phyloP scores from a whole-genome alignment of 2,329 filamentous ascomycete genomes.

The Trichoderma breve region DNA sequence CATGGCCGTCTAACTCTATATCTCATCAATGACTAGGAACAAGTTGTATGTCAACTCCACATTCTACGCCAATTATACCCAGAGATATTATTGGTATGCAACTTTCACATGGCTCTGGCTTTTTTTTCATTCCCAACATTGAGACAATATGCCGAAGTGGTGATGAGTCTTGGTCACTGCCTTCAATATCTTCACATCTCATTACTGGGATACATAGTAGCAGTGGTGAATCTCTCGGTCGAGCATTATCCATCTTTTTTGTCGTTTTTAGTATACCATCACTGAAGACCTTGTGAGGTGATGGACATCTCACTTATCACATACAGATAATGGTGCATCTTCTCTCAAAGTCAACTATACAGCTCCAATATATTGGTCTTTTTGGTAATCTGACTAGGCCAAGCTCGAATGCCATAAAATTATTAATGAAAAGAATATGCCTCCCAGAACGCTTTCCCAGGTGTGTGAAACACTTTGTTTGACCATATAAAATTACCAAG shows the following conservation, averaged over 20 bases:
- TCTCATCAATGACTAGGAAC: neutral
- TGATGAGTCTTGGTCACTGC: neutral
- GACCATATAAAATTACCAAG: neutral
- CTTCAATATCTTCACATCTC: too few relatives aligned
- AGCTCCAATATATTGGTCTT: neutral
- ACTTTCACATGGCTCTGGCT: neutral
- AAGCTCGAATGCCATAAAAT: neutral
- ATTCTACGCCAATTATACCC: neutral
- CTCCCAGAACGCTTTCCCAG: slow-evolving; percentile 4
- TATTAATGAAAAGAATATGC: neutral
- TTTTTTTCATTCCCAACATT: neutral
- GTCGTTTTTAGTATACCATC: too few relatives aligned
- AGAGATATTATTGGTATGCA: neutral
- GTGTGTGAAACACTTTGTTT: neutral
- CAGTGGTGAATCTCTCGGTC: neutral
- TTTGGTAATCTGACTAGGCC: neutral
- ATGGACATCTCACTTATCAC: neutral
- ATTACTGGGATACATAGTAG: neutral
- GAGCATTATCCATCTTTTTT: too few relatives aligned
- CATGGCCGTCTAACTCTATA: neutral
- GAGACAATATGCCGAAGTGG: neutral
- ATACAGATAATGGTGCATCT: neutral
- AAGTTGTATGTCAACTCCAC: neutral
- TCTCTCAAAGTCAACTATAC: neutral
- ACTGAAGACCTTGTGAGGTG: neutral